phyloP scores from a whole-genome alignment of 1,284 basidiomycete species.

The Chiua sp. region DNA sequence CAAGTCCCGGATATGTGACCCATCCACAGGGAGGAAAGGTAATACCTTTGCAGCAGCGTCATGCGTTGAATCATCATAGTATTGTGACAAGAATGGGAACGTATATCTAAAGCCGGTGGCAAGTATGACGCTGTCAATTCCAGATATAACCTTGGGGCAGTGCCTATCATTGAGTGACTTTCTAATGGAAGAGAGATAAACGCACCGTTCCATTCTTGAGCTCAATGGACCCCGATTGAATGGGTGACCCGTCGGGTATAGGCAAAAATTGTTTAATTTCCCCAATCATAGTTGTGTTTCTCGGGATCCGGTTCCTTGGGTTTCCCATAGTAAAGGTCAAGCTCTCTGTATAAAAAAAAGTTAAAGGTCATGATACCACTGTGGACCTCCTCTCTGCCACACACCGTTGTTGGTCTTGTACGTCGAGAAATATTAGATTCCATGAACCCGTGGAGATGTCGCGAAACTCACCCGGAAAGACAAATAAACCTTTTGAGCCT shows the following conservation, averaged over 20 bases:
- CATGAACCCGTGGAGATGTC: neutral
- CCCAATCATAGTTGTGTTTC: conserved; percentile 19
- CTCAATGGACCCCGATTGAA: conserved; percentile 16
- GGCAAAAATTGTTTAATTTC: conserved; percentile 20
- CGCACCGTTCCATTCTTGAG: conserved; percentile 21
- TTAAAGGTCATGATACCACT: neutral
- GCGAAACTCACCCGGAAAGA: conserved; percentile 17
- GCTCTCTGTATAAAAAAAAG: neutral
- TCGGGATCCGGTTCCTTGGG: conserved; percentile 6
- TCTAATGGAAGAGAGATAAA: neutral
- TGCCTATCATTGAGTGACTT: neutral
- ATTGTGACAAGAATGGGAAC: conserved; percentile 22
- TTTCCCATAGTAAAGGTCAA: neutral
- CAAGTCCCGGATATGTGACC: conserved; percentile 19
- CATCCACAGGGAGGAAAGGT: conserved; percentile 15
- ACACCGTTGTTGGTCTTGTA: conserved; percentile 10
- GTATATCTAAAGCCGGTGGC: conserved; percentile 17
- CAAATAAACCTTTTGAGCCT: conserved; percentile 13
- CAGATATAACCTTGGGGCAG: conserved; percentile 15
- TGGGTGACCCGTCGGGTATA: conserved; percentile 8
- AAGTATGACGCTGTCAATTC: conserved; percentile 15
- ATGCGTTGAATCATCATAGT: conserved; percentile 12
- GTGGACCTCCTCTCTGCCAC: neutral
- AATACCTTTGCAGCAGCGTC: conserved; percentile 1
- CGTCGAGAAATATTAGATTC: neutral